Conservation (phyloP, 805 yeast species). For the Candida odintsovae region DNA sequence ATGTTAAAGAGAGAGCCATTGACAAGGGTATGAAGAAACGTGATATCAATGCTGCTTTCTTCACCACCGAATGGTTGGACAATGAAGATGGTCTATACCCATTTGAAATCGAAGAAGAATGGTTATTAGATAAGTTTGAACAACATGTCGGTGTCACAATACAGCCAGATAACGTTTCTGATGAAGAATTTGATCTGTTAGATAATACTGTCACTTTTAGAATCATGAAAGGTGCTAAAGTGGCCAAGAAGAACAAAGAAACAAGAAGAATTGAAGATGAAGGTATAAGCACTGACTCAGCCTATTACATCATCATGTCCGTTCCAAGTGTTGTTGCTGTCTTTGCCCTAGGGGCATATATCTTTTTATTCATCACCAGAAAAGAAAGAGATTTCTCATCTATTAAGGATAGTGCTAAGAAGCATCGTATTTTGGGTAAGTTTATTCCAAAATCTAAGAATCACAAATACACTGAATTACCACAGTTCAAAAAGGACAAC, state of each 20-base stretch:
- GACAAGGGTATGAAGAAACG: constrained; percentile 55
- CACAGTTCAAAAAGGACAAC: constrained; percentile 27
- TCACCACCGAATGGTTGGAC: constrained; percentile 65
- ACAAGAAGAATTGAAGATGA: constrained; percentile 37
- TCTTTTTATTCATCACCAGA: constrained; percentile 52
- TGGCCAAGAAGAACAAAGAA: constrained; percentile 38
- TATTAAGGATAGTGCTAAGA: constrained; percentile 31
- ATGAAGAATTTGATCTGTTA: constrained; percentile 58
- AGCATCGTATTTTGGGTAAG: constrained; percentile 35
- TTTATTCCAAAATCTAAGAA: constrained; percentile 31
- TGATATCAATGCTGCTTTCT: constrained; percentile 45
- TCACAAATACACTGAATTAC: constrained; percentile 36
- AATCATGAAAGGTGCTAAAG: constrained; percentile 34
- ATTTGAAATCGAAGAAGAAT: constrained; percentile 51
- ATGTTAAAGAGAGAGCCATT: constrained; percentile 47
- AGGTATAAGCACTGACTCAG: constrained; percentile 38
- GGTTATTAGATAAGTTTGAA: constrained; percentile 52
- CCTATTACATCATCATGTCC: constrained; percentile 58
- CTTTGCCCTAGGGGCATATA: constrained; percentile 56
- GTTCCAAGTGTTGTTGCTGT: constrained; percentile 63
- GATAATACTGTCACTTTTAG: constrained; percentile 47
- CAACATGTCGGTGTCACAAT: constrained; percentile 59
- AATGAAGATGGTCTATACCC: constrained; percentile 60
- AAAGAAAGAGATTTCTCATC: constrained; percentile 48
- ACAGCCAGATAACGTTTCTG: constrained; percentile 63